These are phyloP conservation scores for Monilinia fructicola DNA, from an alignment of 2,329 filamentous ascomycete genomes.

Conservation along the genomic window DNA sequence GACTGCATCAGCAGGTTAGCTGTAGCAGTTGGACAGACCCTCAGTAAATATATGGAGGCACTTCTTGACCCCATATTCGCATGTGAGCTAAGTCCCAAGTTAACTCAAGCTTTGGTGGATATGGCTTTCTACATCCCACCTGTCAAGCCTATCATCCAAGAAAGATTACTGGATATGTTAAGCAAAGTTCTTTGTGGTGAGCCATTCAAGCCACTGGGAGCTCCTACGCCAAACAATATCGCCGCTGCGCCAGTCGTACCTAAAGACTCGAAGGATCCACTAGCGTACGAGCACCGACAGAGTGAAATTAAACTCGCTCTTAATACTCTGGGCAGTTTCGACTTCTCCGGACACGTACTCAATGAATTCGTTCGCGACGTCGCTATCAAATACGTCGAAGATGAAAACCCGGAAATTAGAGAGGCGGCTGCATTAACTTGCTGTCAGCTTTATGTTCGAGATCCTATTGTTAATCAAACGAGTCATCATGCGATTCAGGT, in stretches of 20 bases:
- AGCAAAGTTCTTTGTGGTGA: constrained; percentile 91
- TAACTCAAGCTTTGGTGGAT: constrained; percentile 93
- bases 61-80: constrained; percentile 95
- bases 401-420: constrained; percentile 88
- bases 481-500: constrained; percentile 96
- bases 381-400: constrained; percentile 96
- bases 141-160: constrained; percentile 88
- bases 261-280: constrained; percentile 81
- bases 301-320: constrained; percentile 89
- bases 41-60: constrained; percentile 98
- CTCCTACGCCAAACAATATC: constrained; percentile 79
- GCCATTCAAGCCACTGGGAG: constrained; percentile 88
- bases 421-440: constrained; percentile 95
- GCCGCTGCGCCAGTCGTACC: constrained; percentile 78
- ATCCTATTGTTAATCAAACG: constrained; percentile 97
- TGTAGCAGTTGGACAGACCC: constrained; percentile 89
- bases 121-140: constrained; percentile 99
- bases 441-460: constrained; percentile 94
- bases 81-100: constrained; percentile 87
- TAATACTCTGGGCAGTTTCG: constrained; percentile 95
- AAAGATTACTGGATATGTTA: constrained; percentile 89
- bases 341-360: constrained; percentile 87
- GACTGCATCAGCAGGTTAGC: constrained; percentile 97
- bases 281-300: constrained; percentile 77
- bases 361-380: constrained; percentile 99